Evolutionary conservation across 768 basidiomycete genomes (phyloP).

Genomic region (Phaeotremella fagi): DNA sequence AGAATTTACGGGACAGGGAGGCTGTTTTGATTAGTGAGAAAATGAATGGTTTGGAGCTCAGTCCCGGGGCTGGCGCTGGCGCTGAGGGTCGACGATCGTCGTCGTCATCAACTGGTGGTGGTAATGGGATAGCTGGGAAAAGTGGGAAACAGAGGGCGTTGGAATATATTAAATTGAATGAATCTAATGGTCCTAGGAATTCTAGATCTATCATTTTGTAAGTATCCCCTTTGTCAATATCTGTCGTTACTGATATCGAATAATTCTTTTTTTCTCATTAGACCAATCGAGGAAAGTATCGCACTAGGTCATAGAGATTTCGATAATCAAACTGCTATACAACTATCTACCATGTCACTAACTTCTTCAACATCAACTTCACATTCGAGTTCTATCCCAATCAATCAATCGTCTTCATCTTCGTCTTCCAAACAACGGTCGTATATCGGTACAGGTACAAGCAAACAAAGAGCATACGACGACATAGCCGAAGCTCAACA

Average conservation of each 20-base stretch:
- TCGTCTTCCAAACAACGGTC: not conserved
- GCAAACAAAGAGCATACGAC: constrained; percentile 7
- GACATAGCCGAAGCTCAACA: constrained; percentile 31
- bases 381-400: constrained; percentile 10
- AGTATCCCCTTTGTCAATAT: constrained; percentile 3
- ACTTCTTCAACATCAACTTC: constrained; percentile 1
- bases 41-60: not conserved
- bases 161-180: no score
- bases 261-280: not conserved
- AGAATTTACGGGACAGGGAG: constrained; percentile 20
- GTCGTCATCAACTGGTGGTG: constrained; percentile 2
- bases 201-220: constrained; percentile 30
- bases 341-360: constrained; percentile 20
- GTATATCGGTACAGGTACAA: no score
- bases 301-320: constrained; percentile 29
- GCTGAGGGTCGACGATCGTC: constrained; percentile 6
- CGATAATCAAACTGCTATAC: constrained; percentile 22
- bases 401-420: constrained; percentile 1
- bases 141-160: constrained; percentile 30
- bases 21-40: not conserved
- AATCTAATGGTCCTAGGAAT: constrained; percentile 10
- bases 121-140: not conserved
- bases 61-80: not conserved
- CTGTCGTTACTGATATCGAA: not conserved
- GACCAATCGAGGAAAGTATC: constrained; percentile 27